Percentiles rank a stretch among this genome's conserved stretches.
These are phyloP conservation scores for Coleophoma crateriformis DNA, from an alignment of 2,329 filamentous ascomycete species.

Conservation along the genomic window DNA sequence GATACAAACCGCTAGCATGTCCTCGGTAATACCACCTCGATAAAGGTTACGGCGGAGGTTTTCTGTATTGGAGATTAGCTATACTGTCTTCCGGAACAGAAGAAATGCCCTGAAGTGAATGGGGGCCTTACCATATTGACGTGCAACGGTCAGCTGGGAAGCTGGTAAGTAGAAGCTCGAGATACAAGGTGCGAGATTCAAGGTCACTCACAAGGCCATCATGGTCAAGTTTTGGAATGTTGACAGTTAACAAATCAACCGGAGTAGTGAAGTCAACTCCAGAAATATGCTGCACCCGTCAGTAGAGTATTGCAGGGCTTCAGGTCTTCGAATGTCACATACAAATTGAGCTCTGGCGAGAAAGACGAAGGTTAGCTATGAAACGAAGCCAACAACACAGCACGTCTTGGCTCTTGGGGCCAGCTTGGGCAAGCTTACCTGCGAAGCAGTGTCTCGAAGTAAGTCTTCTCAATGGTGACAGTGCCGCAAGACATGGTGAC, in stretches of 20 bases:
- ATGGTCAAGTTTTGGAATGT: constrained; percentile 56
- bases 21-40: constrained; percentile 40
- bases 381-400: constrained; percentile 1
- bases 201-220: constrained; percentile 43
- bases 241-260: constrained; percentile 34
- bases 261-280: constrained; percentile 29
- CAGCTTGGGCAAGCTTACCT: constrained; percentile 39
- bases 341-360: constrained; percentile 40
- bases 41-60: constrained; percentile 42
- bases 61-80: constrained; percentile 8
- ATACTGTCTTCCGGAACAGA: background rate
- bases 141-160: constrained; percentile 25
- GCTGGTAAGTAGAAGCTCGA: constrained; percentile 4
- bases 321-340: constrained; percentile 20
- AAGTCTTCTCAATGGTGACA: constrained; percentile 53
- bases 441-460: constrained; percentile 56
- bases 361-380: constrained; percentile 13
- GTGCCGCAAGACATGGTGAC: constrained; percentile 14
- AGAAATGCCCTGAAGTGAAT: background rate
- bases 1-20: constrained; percentile 32
- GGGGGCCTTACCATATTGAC: constrained; percentile 47
- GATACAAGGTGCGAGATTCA: background rate
- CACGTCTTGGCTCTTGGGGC: too few relatives aligned
- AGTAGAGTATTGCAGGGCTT: constrained; percentile 1
- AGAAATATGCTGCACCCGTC: constrained; percentile 31